These are phyloP conservation scores for Xylaria sp. DNA, from an alignment of 2,329 filamentous ascomycete species.

Conservation along the genomic window DNA sequence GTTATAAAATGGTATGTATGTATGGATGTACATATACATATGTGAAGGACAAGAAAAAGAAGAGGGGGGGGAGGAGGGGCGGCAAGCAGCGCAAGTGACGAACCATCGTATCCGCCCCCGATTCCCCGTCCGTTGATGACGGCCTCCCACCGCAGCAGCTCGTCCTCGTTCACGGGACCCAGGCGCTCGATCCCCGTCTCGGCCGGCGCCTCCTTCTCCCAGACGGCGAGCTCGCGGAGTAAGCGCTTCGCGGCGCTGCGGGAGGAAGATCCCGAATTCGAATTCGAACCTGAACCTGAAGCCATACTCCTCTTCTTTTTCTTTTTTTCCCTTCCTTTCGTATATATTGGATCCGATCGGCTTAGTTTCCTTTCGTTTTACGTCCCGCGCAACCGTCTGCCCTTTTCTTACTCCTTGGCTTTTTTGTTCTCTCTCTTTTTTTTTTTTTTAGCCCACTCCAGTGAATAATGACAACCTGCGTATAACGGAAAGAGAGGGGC, in stretches of 20 bases:
- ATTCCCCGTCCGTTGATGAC: slow-evolving; percentile 69
- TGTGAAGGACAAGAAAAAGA: background rate
- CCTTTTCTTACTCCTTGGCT: too few species aligned
- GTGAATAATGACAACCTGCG: background rate
- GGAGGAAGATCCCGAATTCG: slow-evolving; percentile 50
- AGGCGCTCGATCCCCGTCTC: slow-evolving; percentile 69
- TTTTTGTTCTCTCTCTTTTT: background rate
- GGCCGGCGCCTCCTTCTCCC: slow-evolving; percentile 60
- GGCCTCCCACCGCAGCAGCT: slow-evolving; percentile 68
- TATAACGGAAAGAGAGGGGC: background rate
- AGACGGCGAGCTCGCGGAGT: slow-evolving; percentile 67
- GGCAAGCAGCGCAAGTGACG: background rate
- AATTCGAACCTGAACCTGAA: slow-evolving; percentile 44
- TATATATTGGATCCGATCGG: background rate
- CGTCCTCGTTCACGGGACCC: slow-evolving; percentile 64
- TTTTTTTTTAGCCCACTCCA: background rate
- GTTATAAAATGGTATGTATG: background rate
- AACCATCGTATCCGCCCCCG: slow-evolving; percentile 67
- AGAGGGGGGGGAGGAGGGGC: background rate
- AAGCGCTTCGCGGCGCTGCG: slow-evolving; percentile 66
- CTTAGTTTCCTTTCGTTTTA: background rate
- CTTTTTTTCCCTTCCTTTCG: background rate
- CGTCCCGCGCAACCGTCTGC: background rate
- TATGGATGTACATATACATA: too few species aligned
- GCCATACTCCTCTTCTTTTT: slow-evolving; percentile 10